A percentile compares a stretch with the other conserved stretches of the same genome.
Conservation (phyloP, 1,284 basidiomycete species). For the Dichomitus squalens region DNA sequence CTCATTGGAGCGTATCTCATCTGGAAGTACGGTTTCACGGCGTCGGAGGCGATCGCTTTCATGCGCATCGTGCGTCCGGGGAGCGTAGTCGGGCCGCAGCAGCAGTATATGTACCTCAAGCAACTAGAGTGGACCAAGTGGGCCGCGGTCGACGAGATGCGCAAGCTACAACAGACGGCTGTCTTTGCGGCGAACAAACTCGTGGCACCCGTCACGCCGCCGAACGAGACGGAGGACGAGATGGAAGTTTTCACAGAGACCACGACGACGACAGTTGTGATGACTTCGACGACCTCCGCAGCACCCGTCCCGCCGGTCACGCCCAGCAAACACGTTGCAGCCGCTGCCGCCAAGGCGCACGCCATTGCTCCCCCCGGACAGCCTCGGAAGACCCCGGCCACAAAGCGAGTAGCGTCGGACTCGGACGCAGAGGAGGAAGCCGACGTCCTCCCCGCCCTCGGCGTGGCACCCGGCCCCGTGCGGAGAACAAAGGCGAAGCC, state of each 20-base stretch:
- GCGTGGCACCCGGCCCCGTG: conserved; percentile 44
- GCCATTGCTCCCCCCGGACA: conserved; percentile 78
- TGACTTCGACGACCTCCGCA: conserved; percentile 35
- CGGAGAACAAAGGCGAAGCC: conserved; percentile 46
- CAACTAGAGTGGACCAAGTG: conserved; percentile 94
- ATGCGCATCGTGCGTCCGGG: conserved; percentile 98
- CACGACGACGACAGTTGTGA: conserved; percentile 34
- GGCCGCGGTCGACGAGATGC: conserved; percentile 82
- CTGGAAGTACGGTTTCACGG: conserved; percentile 99
- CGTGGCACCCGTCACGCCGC: conserved; percentile 80
- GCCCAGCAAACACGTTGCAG: conserved; percentile 71
- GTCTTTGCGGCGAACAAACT: conserved; percentile 48
- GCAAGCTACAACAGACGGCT: conserved; percentile 47
- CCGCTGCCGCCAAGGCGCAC: conserved; percentile 65
- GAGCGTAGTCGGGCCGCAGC: conserved; percentile 92
- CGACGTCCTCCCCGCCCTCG: conserved; percentile 66
- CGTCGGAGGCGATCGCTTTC: conserved; percentile 95
- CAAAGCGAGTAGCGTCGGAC: conserved; percentile 68
- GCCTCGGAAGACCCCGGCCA: conserved; percentile 81
- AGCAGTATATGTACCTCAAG: conserved; percentile 97
- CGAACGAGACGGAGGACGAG: conserved; percentile 68
- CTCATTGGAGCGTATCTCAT: conserved; percentile 97
- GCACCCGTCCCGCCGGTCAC: conserved; percentile 68
- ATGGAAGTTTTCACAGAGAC: conserved; percentile 43
- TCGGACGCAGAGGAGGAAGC: conserved; percentile 56